Evolutionary conservation across 768 basidiomycete species (phyloP), one percentile per base, ranked within the genome.

Genomic region (Heimioporus sp.): DNA sequence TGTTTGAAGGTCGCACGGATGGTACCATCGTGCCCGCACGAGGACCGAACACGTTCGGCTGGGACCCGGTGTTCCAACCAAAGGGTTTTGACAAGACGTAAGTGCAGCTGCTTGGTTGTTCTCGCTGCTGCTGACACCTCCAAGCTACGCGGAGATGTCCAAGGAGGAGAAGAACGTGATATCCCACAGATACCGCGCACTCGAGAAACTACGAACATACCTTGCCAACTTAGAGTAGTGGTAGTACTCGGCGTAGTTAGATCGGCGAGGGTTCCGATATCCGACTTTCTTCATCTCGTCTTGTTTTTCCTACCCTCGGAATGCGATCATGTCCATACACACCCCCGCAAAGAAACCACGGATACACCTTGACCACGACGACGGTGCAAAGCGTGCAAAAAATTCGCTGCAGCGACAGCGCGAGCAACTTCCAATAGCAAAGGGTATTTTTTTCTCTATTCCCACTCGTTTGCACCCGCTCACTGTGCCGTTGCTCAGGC

Each of bases 61-160:
- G 94, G 93, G 92, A 96, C 69, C 77, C 92, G 0, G 72, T 89
- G 10, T 97, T 96, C 63, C 81, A 93, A 65, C 90, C 89, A 0
- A 76, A 81, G 44, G 86, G 81, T 10, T 84, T 79, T 17, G 84
- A 85, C 8, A 76, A 83, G 68, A 98, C 95, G 89, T 95, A 54
- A 52, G 77, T 64, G 71, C 60, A 9, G 37, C 12, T 2, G 20
- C 28, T 7, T 3, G 20, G 7, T 36, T 31, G 36, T 34, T 4
- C 2, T 12, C 12, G 20, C 35, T n/a, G 10, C 38, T 39, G 13
- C 17, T 24, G 40, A 49, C 12, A 40, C 7, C 10, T 16, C 12
- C 20, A 17, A 85, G 82, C 5, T 89, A 85, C 67, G 76, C 86
- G 30, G 86, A 87, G 71, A 87, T 87, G 87, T 72, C 72, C 46